A percentile compares a stretch with the other conserved stretches of the same genome.
Conservation (phyloP, 495 filamentous ascomycete genomes). For the Penicillium malachiteum region DNA sequence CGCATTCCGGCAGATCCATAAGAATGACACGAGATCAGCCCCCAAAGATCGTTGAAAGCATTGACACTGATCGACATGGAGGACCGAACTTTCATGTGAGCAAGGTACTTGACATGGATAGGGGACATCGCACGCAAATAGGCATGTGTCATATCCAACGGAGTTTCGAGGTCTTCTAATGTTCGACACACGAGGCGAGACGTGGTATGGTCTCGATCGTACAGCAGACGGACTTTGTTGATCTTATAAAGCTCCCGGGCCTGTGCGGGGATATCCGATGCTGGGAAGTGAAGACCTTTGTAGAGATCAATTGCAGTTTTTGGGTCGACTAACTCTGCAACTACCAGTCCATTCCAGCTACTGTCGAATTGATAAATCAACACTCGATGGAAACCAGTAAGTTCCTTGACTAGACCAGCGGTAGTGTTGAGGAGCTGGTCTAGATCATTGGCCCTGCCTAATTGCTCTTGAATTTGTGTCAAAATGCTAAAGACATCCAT, state of each 20-base stretch:
- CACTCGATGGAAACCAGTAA: constrained; percentile 90
- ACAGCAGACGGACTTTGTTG: constrained; percentile 46
- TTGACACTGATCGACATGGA: constrained; percentile 96
- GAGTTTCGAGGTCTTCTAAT: constrained; percentile 68
- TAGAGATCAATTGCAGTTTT: constrained; percentile 80
- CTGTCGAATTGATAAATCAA: constrained; percentile 94
- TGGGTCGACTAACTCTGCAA: constrained; percentile 83
- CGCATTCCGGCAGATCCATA: constrained; percentile 84
- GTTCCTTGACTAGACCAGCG: constrained; percentile 56
- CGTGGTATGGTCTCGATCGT: constrained; percentile 41
- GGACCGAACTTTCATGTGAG: constrained; percentile 85
- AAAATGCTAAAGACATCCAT: constrained; percentile 96
- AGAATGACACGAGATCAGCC: constrained; percentile 82
- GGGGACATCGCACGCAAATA: constrained; percentile 87
- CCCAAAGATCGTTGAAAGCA: constrained; percentile 83
- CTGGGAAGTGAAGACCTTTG: constrained; percentile 87
- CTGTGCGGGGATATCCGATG: constrained; percentile 83
- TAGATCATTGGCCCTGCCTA: constrained; percentile 30
- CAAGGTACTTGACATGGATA: constrained; percentile 84
- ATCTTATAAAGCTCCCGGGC: constrained; percentile 77
- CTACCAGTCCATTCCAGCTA: constrained; percentile 78
- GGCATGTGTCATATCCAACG: constrained; percentile 80
- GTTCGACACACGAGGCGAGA: constrained; percentile 82
- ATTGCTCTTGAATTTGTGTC: constrained; percentile 60
- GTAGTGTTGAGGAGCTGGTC: constrained; percentile 58